These are phyloP conservation scores for Sugiyamaella marilandica DNA, from an alignment of 805 yeast species.

Conservation along the genomic window DNA sequence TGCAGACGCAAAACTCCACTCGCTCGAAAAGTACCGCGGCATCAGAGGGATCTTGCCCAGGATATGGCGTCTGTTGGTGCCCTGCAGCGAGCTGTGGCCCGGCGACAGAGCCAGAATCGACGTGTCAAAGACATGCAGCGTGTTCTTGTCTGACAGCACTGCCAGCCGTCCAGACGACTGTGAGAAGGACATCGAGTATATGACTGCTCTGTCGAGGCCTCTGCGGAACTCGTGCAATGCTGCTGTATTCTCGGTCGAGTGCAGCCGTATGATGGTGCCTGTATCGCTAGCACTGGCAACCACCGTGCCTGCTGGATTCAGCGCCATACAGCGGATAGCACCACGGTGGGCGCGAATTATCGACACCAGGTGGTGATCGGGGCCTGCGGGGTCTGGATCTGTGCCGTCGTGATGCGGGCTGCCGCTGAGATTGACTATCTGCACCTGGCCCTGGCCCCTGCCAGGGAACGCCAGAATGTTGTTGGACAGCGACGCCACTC, in stretches of 20 bases:
- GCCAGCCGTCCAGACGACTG: conserved; percentile 74
- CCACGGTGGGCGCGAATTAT: conserved; percentile 76
- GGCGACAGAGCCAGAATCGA: conserved; percentile 14
- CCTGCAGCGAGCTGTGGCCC: conserved; percentile 4
- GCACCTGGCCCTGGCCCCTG: conserved; percentile 68
- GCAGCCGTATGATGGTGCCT: conserved; percentile 76
- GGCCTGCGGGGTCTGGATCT: background rate
- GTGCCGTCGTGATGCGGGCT: background rate
- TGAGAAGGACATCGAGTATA: conserved; percentile 80
- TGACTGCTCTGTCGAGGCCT: conserved; percentile 79
- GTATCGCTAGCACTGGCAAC: conserved; percentile 77
- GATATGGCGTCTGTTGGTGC: conserved; percentile 52
- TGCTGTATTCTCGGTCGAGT: conserved; percentile 62
- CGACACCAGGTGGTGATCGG: conserved; percentile 42
- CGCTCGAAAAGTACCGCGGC: conserved; percentile 72
- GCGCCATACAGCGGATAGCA: conserved; percentile 54
- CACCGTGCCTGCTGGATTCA: conserved; percentile 59
- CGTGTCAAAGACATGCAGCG: conserved; percentile 80
- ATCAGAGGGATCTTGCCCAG: conserved; percentile 60
- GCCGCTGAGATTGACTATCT: conserved; percentile 62
- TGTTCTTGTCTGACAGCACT: conserved; percentile 81
- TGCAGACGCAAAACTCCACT: conserved; percentile 82
- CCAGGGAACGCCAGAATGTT: conserved; percentile 76
- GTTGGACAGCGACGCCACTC: conserved; percentile 52
- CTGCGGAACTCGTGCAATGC: conserved; percentile 81